phyloP scores from a whole-genome alignment of 208 protist genomes.

The Trypanosoma congolense region DNA sequence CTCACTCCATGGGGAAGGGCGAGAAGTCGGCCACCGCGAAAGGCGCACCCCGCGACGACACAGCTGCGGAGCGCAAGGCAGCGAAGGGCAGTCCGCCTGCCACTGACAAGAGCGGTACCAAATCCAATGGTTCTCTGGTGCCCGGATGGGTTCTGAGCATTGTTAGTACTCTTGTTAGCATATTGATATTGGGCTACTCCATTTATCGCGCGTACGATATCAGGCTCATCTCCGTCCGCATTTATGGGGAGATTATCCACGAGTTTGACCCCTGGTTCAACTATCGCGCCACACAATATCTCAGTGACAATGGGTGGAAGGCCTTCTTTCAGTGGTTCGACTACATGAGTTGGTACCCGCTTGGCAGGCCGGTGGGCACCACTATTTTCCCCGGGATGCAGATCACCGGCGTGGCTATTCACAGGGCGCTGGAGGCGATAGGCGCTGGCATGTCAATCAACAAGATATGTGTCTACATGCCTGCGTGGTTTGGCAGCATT shows the following conservation, averaged over 20 bases:
- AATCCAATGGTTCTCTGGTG: background rate
- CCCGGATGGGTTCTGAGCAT: background rate
- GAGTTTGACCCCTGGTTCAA: conserved; percentile 95
- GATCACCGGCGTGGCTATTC: conserved; percentile 92
- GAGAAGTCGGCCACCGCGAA: background rate
- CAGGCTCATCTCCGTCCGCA: conserved; percentile 56
- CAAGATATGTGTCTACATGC: conserved; percentile 95
- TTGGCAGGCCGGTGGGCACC: conserved; percentile 96
- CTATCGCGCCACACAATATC: conserved; percentile 89
- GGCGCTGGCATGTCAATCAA: conserved; percentile 85
- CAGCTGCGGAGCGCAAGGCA: background rate
- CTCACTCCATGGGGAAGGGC: background rate
- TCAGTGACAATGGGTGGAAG: conserved; percentile 88
- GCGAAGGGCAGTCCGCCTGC: background rate
- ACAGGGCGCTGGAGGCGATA: conserved; percentile 80
- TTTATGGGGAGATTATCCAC: conserved; percentile 90
- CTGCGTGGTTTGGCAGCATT: conserved; percentile 92
- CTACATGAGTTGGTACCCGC: conserved; percentile 95
- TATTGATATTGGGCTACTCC: conserved; percentile 17
- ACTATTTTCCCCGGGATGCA: conserved; percentile 98
- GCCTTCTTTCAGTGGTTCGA: conserved; percentile 99
- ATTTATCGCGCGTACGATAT: conserved; percentile 43
- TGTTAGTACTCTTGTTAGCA: background rate
- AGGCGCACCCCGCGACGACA: background rate
- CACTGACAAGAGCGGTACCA: background rate